Conservation (phyloP, 768 basidiomycete genomes). For the Lentinula boryana region DNA sequence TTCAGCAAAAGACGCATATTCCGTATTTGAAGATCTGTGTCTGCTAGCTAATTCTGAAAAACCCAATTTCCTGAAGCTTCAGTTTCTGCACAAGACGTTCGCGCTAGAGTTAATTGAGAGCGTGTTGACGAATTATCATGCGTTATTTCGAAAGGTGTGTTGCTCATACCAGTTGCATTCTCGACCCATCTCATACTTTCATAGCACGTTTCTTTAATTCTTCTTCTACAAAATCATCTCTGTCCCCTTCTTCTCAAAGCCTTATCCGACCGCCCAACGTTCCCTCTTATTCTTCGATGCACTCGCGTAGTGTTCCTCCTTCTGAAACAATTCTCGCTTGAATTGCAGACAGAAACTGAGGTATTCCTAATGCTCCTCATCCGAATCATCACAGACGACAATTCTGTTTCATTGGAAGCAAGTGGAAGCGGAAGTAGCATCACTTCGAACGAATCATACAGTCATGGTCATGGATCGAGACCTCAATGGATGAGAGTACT, state of each 20-base stretch:
- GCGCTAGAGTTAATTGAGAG: constrained; percentile 97
- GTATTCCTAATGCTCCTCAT: constrained; percentile 78
- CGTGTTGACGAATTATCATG: constrained; percentile 87
- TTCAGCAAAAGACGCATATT: constrained; percentile 78
- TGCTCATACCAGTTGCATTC: neutral
- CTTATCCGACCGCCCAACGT: constrained; percentile 71
- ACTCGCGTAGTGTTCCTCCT: constrained; percentile 92
- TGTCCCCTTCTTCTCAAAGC: constrained; percentile 86
- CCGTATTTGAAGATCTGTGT: constrained; percentile 90
- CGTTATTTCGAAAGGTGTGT: constrained; percentile 73
- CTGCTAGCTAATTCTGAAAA: constrained; percentile 78
- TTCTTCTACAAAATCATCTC: constrained; percentile 85
- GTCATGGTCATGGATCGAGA: constrained; percentile 26
- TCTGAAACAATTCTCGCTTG: constrained; percentile 81
- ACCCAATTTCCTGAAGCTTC: constrained; percentile 76
- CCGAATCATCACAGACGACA: constrained; percentile 54
- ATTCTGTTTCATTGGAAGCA: constrained; percentile 3
- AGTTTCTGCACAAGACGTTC: constrained; percentile 85
- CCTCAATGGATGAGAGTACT: constrained; percentile 88
- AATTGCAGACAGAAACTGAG: constrained; percentile 79
- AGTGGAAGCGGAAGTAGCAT: constrained; percentile 15
- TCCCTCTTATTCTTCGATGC: constrained; percentile 85
- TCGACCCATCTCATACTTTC: neutral
- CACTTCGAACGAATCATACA: constrained; percentile 16
- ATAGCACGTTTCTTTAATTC: constrained; percentile 77